Evolutionary conservation across 345 rosid genomes (phyloP).

Genomic region (Cardamine chenopodiifolia): DNA sequence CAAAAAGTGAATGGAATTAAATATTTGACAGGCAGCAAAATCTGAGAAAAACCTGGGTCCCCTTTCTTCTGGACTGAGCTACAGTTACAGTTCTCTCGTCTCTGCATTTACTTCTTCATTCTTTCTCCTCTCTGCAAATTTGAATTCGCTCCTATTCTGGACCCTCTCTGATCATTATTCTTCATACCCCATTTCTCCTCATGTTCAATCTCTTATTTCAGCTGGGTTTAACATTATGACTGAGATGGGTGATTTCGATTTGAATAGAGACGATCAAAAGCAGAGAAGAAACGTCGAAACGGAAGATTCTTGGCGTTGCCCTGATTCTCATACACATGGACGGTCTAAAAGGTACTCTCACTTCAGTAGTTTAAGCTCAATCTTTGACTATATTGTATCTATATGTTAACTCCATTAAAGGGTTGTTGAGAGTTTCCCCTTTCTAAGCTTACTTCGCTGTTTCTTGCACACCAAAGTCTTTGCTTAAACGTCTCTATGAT

Average conservation of each 20-base stretch:
- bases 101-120: conserved; percentile 41
- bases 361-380: neutral
- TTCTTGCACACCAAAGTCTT: too few species aligned
- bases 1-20: conserved; percentile 51
- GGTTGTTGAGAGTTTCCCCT: neutral
- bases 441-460: too few species aligned
- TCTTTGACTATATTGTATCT: neutral
- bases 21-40: conserved; percentile 42
- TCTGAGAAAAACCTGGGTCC: conserved; percentile 58
- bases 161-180: conserved; percentile 5
- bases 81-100: conserved; percentile 16
- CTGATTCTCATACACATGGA: conserved; percentile 52
- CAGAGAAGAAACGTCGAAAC: conserved; percentile 25
- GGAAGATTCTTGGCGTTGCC: conserved; percentile 41
- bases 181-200: conserved; percentile 7
- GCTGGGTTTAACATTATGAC: conserved; percentile 16
- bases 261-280: conserved; percentile 38
- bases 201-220: neutral
- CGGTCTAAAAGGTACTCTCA: conserved; percentile 77
- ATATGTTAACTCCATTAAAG: neutral
- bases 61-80: conserved; percentile 43
- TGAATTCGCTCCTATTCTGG: conserved; percentile 17
- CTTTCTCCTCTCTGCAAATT: conserved; percentile 29
- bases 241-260: conserved; percentile 51
- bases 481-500: neutral